A percentile compares a stretch with the other conserved stretches of the same genome.
phyloP scores from a whole-genome alignment of 352 stramenopile species.

The Globisporangium okanoganense region DNA sequence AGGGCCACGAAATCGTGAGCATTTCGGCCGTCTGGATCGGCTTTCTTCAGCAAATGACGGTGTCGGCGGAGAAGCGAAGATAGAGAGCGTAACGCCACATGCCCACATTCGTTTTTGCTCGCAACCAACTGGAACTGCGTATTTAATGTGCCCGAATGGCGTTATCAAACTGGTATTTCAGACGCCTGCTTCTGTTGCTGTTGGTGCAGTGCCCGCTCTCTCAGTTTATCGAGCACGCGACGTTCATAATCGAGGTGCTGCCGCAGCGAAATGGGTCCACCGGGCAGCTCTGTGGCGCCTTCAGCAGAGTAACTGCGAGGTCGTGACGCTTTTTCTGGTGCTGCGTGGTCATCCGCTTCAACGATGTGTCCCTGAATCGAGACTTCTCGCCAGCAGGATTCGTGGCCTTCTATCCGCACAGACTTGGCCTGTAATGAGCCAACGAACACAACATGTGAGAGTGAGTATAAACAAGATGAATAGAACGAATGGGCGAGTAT shows the following conservation, averaged over 20 bases:
- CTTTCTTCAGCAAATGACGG: slow-evolving; percentile 60
- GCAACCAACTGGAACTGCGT: neutral
- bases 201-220: slow-evolving; percentile 33
- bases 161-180: slow-evolving; percentile 12
- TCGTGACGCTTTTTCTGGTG: slow-evolving; percentile 10
- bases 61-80: slow-evolving; percentile 33
- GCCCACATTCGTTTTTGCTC: neutral
- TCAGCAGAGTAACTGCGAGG: slow-evolving; percentile 14
- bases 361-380: slow-evolving; percentile 74
- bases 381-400: slow-evolving; percentile 60
- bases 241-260: slow-evolving; percentile 58
- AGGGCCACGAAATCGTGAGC: slow-evolving; percentile 71
- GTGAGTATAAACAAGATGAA: neutral
- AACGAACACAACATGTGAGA: neutral
- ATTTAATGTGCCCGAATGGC: slow-evolving; percentile 4
- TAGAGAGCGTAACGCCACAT: slow-evolving; percentile 13
- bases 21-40: slow-evolving; percentile 72
- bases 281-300: slow-evolving; percentile 21
- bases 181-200: slow-evolving; percentile 11
- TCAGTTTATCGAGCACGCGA: slow-evolving; percentile 45
- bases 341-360: slow-evolving; percentile 38
- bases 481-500: neutral
- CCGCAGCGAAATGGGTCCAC: slow-evolving; percentile 41
- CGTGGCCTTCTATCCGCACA: slow-evolving; percentile 71
- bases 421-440: slow-evolving; percentile 32